Conservation (phyloP, 2,329 filamentous ascomycete genomes). For the Exophiala spinifera region DNA sequence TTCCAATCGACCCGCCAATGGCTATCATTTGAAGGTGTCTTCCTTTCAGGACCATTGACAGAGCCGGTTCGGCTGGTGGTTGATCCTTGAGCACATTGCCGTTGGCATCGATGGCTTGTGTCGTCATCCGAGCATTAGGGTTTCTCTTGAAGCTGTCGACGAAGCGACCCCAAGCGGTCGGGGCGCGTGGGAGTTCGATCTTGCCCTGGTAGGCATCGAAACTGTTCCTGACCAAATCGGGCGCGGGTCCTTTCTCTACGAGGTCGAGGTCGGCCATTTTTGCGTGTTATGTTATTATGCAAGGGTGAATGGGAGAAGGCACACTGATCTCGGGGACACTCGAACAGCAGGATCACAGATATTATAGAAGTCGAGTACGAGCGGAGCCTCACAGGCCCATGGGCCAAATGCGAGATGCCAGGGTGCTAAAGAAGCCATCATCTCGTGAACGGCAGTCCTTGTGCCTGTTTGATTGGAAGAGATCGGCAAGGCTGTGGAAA, state of each 20-base stretch:
- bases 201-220: constrained; percentile 10
- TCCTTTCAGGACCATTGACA: constrained; percentile 74
- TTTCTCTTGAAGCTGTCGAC: constrained; percentile 46
- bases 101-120: constrained; percentile 47
- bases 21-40: constrained; percentile 97
- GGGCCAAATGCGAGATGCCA: neutral
- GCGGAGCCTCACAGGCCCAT: neutral
- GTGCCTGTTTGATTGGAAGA: neutral
- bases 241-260: constrained; percentile 14
- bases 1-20: constrained; percentile 71
- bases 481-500: neutral
- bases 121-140: constrained; percentile 40
- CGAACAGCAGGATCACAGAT: neutral
- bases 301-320: neutral
- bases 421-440: neutral
- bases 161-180: constrained; percentile 31
- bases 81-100: constrained; percentile 63
- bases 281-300: neutral
- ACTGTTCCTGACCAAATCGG: neutral
- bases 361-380: neutral
- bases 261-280: neutral
- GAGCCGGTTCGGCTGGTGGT: constrained; percentile 62
- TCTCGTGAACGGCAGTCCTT: neutral
- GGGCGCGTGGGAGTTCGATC: constrained; percentile 18
- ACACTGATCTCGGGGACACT: neutral